These are phyloP conservation scores for Candida rishiriensis DNA, from an alignment of 805 yeast genomes.

Conservation along the genomic window DNA sequence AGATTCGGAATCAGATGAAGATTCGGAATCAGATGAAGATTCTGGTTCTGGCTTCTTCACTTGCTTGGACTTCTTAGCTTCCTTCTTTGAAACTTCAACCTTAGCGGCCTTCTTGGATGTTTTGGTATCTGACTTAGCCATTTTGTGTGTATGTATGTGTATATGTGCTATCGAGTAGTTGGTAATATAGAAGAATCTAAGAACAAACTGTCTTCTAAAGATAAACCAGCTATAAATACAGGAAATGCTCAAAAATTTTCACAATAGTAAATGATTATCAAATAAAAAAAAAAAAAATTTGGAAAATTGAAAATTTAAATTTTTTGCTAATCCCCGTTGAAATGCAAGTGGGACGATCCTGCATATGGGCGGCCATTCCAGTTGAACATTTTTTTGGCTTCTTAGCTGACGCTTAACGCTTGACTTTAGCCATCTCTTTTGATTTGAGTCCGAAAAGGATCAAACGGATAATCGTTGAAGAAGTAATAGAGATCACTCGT, in stretches of 20 bases:
- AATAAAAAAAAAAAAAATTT: neutral
- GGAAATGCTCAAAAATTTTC: neutral
- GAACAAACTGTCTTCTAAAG: neutral
- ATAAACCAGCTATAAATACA: neutral
- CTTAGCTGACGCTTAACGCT: no score
- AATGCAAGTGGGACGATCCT: no score
- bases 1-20: slow-evolving; percentile 14
- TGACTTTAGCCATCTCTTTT: no score
- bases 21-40: slow-evolving; percentile 15
- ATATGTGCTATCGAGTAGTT: neutral
- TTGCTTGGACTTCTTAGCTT: slow-evolving; percentile 18
- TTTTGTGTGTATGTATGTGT: slow-evolving; percentile 7
- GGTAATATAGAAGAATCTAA: neutral
- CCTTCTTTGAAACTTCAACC: slow-evolving; percentile 16
- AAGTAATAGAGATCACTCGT: no score
- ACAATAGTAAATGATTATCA: neutral
- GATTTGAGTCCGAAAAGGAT: no score
- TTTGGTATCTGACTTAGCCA: slow-evolving; percentile 28
- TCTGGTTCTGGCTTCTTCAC: slow-evolving; percentile 14
- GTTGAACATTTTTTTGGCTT: no score
- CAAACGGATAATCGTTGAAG: neutral
- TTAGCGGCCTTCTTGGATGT: slow-evolving; percentile 21
- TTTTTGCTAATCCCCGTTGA: neutral
- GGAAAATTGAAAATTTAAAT: slow-evolving; percentile 2
- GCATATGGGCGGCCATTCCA: no score